Conservation (phyloP, 2,329 filamentous ascomycete species). For the Venturiaceae sp. region DNA sequence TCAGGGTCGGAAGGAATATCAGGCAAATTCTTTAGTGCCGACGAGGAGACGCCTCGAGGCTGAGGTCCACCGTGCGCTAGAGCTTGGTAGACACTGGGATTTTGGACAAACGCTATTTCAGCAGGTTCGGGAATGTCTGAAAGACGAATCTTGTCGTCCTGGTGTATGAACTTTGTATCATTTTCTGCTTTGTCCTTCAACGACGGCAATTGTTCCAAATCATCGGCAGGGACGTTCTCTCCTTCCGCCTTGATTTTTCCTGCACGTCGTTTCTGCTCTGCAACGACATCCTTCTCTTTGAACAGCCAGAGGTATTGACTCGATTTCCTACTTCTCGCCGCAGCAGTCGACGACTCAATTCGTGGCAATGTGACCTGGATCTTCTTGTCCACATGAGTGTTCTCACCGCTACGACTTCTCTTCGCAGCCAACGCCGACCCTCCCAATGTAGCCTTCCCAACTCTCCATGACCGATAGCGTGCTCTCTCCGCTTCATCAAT, state of each 20-base stretch:
- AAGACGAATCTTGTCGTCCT: neutral
- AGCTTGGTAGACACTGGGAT: neutral
- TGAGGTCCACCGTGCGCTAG: constrained; percentile 4
- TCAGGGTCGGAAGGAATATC: neutral
- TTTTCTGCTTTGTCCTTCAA: neutral
- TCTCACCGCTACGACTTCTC: constrained; percentile 32
- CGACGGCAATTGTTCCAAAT: neutral
- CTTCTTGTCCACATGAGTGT: constrained; percentile 46
- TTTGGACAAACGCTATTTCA: neutral
- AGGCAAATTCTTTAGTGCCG: neutral
- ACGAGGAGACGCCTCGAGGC: neutral
- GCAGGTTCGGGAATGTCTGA: neutral
- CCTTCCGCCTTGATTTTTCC: constrained; percentile 4
- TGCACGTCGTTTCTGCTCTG: constrained; percentile 41
- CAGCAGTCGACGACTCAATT: constrained; percentile 39
- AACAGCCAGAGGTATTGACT: constrained; percentile 57
- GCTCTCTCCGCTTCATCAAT: constrained; percentile 30
- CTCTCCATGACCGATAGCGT: constrained; percentile 38
- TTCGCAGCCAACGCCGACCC: constrained; percentile 23
- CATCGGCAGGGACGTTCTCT: neutral
- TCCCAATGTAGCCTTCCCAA: constrained; percentile 35
- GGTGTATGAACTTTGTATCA: neutral
- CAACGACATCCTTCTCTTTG: constrained; percentile 49
- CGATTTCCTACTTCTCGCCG: constrained; percentile 54
- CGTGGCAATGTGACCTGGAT: constrained; percentile 55